Conservation (phyloP, 1,139 yeast species). For the Zhuliangozyma parablackwelliae region DNA sequence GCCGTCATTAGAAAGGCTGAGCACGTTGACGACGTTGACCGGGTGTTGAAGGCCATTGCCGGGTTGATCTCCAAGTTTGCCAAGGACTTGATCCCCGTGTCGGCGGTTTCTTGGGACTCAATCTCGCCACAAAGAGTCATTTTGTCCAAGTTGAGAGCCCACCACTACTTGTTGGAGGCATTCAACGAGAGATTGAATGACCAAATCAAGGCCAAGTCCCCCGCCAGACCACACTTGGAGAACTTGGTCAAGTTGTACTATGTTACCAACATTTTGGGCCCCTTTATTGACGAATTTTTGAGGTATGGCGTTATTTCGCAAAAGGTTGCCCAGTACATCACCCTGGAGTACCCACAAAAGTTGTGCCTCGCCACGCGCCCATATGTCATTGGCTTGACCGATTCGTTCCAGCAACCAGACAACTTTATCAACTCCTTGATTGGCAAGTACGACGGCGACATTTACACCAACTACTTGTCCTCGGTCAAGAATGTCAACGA, state of each 20-base stretch:
- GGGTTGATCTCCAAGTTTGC: constrained; percentile 9
- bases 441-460: constrained; percentile 82
- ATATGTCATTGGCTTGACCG: constrained; percentile 79
- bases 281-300: constrained; percentile 71
- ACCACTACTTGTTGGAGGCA: constrained; percentile 32
- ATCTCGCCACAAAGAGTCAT: constrained; percentile 56
- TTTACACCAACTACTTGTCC: constrained; percentile 71
- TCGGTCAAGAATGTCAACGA: constrained; percentile 50
- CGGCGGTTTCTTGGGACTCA: constrained; percentile 12
- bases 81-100: constrained; percentile 11
- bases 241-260: constrained; percentile 11
- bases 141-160: constrained; percentile 53
- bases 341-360: constrained; percentile 41
- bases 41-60: constrained; percentile 13
- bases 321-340: constrained; percentile 31
- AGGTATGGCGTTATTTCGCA: constrained; percentile 53
- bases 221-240: constrained; percentile 12
- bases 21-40: constrained; percentile 12
- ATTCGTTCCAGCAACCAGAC: constrained; percentile 83
- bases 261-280: constrained; percentile 64
- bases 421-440: constrained; percentile 81
- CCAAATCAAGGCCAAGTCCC: constrained; percentile 10
- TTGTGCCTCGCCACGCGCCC: constrained; percentile 54
- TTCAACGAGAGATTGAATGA: constrained; percentile 23
- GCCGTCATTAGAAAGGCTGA: constrained; percentile 11